phyloP scores from a whole-genome alignment of 1,284 basidiomycete genomes.

The Pisolithus thermaeus region DNA sequence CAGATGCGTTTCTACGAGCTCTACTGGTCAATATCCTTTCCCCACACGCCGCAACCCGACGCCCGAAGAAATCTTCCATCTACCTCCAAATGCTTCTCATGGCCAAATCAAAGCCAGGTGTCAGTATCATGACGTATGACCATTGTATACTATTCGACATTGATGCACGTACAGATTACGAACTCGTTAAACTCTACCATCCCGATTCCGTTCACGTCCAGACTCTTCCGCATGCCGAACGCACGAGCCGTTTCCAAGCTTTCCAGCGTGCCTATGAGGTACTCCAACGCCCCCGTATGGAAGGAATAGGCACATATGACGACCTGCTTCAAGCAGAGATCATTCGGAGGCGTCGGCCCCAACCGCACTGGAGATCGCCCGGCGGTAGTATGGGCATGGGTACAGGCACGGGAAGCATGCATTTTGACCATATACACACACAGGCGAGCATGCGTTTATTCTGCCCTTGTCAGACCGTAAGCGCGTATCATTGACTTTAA shows the following conservation, averaged over 20 bases:
- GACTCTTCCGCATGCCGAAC: slow-evolving; percentile 29
- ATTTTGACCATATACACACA: neutral
- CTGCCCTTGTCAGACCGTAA: neutral
- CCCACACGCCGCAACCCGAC: slow-evolving; percentile 38
- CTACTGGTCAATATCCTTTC: slow-evolving; percentile 30
- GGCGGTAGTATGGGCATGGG: slow-evolving; percentile 29
- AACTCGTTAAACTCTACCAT: slow-evolving; percentile 48
- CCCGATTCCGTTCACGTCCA: slow-evolving; percentile 38
- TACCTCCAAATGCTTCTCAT: slow-evolving; percentile 38
- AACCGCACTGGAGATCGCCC: slow-evolving; percentile 34
- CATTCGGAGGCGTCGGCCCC: slow-evolving; percentile 30
- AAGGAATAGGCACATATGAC: slow-evolving; percentile 15
- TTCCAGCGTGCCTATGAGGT: slow-evolving; percentile 44
- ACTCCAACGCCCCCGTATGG: slow-evolving; percentile 19
- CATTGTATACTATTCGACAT: neutral
- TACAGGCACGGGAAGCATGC: slow-evolving; percentile 15
- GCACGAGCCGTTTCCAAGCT: slow-evolving; percentile 44
- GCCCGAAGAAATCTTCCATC: slow-evolving; percentile 50
- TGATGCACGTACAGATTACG: slow-evolving; percentile 36
- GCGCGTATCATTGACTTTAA: neutral
- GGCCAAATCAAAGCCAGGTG: slow-evolving; percentile 46
- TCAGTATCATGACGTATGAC: slow-evolving; percentile 22
- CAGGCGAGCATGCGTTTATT: neutral
- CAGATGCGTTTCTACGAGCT: neutral
- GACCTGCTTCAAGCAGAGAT: slow-evolving; percentile 34